A percentile compares a stretch with the other conserved stretches of the same genome.
Evolutionary conservation across 352 stramenopile species (phyloP).

Genomic region (Phytophthora hibernalis): DNA sequence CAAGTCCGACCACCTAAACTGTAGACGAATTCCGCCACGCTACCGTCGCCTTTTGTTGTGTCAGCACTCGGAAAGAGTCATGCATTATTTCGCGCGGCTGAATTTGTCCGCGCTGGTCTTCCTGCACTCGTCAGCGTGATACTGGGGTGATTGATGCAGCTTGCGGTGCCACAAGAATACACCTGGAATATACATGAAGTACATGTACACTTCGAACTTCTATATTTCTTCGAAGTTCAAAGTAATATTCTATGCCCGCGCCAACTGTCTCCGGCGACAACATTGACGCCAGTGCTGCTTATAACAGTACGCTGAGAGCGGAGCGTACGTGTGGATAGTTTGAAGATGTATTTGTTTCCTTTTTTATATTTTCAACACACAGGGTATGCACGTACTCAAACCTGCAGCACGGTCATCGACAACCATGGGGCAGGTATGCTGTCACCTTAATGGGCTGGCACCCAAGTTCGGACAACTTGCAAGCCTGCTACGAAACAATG

Average conservation of each 20-base stretch:
- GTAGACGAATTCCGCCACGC: constrained; percentile 34
- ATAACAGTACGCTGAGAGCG: too few relatives aligned
- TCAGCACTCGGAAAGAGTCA: constrained; percentile 22
- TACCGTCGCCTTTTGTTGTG: constrained; percentile 32
- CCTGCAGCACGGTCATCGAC: constrained; percentile 9
- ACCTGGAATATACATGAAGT: too few relatives aligned
- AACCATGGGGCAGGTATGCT: neutral
- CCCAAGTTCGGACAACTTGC: neutral
- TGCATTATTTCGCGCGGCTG: constrained; percentile 32
- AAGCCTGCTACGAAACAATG: constrained; percentile 7
- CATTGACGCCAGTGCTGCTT: neutral
- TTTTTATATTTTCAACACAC: constrained; percentile 35
- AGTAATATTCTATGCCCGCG: too few relatives aligned
- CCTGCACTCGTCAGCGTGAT: neutral
- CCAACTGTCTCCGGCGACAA: too few relatives aligned
- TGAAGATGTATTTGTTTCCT: constrained; percentile 10
- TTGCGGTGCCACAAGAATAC: neutral
- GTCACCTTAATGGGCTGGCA: neutral
- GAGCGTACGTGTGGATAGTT: too few relatives aligned
- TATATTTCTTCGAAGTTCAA: too few relatives aligned
- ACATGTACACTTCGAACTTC: too few relatives aligned
- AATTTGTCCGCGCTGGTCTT: constrained; percentile 2
- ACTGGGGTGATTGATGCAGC: constrained; percentile 2
- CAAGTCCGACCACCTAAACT: constrained; percentile 30
- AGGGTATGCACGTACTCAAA: constrained; percentile 30